These are phyloP conservation scores for Verbascum thapsus DNA, from an alignment of 257 asterid genomes.

Conservation along the genomic window DNA sequence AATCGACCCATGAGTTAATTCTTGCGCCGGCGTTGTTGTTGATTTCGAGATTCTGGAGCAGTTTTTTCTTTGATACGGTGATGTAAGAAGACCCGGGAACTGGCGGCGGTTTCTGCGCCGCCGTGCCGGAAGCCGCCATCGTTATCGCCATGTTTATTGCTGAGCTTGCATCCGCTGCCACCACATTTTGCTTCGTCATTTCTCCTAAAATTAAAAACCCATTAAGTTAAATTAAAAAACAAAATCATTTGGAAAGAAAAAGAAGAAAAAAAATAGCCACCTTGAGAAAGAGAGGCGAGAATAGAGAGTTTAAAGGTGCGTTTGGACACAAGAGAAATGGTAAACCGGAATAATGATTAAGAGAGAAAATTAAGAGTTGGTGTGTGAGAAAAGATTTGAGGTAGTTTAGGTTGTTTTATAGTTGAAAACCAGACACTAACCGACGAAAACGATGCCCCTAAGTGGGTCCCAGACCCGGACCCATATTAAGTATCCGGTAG, in stretches of 20 bases:
- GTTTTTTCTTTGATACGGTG: constrained; percentile 61
- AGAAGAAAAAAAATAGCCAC: not conserved
- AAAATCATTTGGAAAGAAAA: too few relatives aligned
- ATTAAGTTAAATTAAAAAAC: not conserved
- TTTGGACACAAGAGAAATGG: not conserved
- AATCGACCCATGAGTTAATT: constrained; percentile 81
- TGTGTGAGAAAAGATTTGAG: constrained; percentile 45
- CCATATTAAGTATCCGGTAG: constrained; percentile 39
- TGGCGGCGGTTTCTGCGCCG: constrained; percentile 73
- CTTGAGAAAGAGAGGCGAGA: not conserved
- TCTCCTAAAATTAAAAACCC: not conserved
- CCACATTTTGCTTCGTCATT: constrained; percentile 75
- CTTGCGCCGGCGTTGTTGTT: constrained; percentile 42
- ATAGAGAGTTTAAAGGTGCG: not conserved
- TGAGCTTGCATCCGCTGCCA: constrained; percentile 50
- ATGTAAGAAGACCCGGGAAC: constrained; percentile 65
- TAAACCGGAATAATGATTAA: not conserved
- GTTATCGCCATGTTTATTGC: constrained; percentile 49
- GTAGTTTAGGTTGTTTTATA: constrained; percentile 55
- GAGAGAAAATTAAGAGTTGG: constrained; percentile 15
- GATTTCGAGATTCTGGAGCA: constrained; percentile 62
- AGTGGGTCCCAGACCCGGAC: constrained; percentile 33
- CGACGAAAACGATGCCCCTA: constrained; percentile 41
- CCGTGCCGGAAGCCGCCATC: constrained; percentile 54
- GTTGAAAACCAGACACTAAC: constrained; percentile 42